phyloP scores from a whole-genome alignment of 2,329 filamentous ascomycete genomes.

The Hysterium pulicare region DNA sequence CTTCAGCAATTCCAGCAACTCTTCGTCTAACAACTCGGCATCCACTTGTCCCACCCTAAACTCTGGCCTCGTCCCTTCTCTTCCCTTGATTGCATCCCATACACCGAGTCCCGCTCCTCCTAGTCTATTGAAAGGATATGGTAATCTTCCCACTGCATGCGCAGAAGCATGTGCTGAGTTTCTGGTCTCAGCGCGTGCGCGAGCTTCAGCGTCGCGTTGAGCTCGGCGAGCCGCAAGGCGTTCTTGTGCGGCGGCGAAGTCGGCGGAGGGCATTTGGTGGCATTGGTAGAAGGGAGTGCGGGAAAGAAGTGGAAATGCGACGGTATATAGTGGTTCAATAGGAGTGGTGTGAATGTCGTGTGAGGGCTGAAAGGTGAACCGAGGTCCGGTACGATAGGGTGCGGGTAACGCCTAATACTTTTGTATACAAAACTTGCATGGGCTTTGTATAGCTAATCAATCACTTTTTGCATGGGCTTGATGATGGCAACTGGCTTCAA shows the following conservation, averaged over 20 bases:
- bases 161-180: slow-evolving; percentile 36
- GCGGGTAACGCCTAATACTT: too few species aligned
- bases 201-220: slow-evolving; percentile 66
- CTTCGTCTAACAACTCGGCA: slow-evolving; percentile 90
- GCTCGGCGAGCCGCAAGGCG: slow-evolving; percentile 78
- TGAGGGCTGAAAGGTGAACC: neutral
- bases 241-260: slow-evolving; percentile 86
- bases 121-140: slow-evolving; percentile 59
- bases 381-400: too few species aligned
- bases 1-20: slow-evolving; percentile 80
- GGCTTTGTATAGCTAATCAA: too few species aligned
- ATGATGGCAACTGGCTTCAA: too few species aligned
- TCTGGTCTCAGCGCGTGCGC: slow-evolving; percentile 53
- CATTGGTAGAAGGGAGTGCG: slow-evolving; percentile 18
- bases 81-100: slow-evolving; percentile 70
- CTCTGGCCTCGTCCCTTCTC: slow-evolving; percentile 76
- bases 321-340: too few species aligned
- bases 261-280: slow-evolving; percentile 53
- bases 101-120: slow-evolving; percentile 48
- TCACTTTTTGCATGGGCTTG: too few species aligned
- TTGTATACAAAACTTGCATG: too few species aligned
- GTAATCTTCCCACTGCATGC: slow-evolving; percentile 42
- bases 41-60: slow-evolving; percentile 96
- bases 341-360: neutral
- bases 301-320: neutral